A percentile compares a stretch with the other conserved stretches of the same genome.
These are phyloP conservation scores for Helotiales sp. DNA, from an alignment of 2,329 filamentous ascomycete genomes.

Conservation along the genomic window DNA sequence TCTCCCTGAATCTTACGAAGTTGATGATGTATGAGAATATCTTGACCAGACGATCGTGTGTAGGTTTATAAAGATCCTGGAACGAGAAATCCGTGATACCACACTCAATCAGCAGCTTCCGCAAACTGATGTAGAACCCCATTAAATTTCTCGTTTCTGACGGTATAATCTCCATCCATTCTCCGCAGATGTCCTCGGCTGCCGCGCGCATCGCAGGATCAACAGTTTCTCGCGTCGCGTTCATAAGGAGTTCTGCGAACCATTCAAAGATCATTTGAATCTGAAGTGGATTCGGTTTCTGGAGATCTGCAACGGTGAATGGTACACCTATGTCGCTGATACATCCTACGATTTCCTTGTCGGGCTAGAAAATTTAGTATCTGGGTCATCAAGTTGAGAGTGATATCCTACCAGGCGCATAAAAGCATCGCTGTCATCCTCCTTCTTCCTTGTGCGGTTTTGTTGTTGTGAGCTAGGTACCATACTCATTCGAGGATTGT, in stretches of 20 bases:
- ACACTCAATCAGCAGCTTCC: constrained; percentile 79
- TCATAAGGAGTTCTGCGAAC: constrained; percentile 93
- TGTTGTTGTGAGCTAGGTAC: constrained; percentile 48
- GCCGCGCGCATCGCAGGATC: constrained; percentile 94
- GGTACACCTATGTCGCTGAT: constrained; percentile 95
- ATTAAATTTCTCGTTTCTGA: constrained; percentile 89
- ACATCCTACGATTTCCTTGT: constrained; percentile 88
- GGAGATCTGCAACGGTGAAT: constrained; percentile 82
- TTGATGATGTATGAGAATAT: constrained; percentile 99
- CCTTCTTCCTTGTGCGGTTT: constrained; percentile 51
- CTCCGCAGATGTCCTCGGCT: constrained; percentile 81
- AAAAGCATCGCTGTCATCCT: constrained; percentile 56
- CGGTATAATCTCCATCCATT: constrained; percentile 80
- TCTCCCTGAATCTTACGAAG: constrained; percentile 95
- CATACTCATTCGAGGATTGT: constrained; percentile 52
- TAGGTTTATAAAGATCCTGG: constrained; percentile 86
- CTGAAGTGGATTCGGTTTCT: constrained; percentile 91
- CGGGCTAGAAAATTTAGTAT: constrained; percentile 40
- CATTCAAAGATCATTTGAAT: constrained; percentile 98
- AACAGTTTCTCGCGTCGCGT: constrained; percentile 88
- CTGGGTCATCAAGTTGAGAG: neutral
- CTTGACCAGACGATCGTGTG: constrained; percentile 85
- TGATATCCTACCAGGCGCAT: constrained; percentile 52
- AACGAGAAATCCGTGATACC: constrained; percentile 94
- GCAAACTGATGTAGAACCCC: constrained; percentile 88